Conservation (phyloP, 108 stramenopile species). For the Nitzschia inconspicua region DNA sequence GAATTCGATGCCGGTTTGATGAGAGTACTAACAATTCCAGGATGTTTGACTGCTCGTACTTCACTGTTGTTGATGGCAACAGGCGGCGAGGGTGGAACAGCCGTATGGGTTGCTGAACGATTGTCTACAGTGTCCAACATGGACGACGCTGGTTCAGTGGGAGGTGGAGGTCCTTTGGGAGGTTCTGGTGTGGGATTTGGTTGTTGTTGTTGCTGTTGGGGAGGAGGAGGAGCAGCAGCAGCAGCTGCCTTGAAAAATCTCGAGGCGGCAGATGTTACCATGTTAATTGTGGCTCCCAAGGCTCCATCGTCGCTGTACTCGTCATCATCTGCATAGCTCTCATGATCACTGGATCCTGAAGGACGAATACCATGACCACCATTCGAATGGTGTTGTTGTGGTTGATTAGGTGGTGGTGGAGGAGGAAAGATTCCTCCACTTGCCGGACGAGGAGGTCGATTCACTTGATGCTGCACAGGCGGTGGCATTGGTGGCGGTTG, state of each 20-base stretch:
- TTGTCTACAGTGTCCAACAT: slow-evolving; percentile 27
- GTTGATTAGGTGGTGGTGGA: slow-evolving; percentile 7
- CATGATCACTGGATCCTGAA: not conserved
- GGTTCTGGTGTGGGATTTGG: not conserved
- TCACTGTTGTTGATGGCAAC: too few relatives aligned
- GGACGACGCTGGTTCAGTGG: slow-evolving; percentile 20
- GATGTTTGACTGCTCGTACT: too few relatives aligned
- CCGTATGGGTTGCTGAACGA: too few relatives aligned
- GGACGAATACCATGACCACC: not conserved
- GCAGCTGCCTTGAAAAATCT: slow-evolving; percentile 7
- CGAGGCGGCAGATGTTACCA: slow-evolving; percentile 27
- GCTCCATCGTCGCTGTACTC: slow-evolving; percentile 36
- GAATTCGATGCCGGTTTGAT: too few relatives aligned
- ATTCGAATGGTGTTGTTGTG: not conserved
- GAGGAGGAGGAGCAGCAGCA: slow-evolving; percentile 1
- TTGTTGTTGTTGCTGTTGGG: slow-evolving; percentile 6
- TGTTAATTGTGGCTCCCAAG: slow-evolving; percentile 27
- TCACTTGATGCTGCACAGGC: not conserved
- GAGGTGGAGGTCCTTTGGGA: slow-evolving; percentile 13
- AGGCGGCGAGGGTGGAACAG: too few relatives aligned
- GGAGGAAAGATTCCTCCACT: slow-evolving; percentile 11
- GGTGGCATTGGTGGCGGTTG: not conserved
- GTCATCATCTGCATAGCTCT: slow-evolving; percentile 7
- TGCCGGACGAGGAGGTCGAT: too few relatives aligned
- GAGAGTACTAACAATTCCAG: too few relatives aligned